A percentile compares a stretch with the other conserved stretches of the same genome.
Conservation (phyloP, 805 yeast genomes). For the Saccharomycopsis vini region DNA sequence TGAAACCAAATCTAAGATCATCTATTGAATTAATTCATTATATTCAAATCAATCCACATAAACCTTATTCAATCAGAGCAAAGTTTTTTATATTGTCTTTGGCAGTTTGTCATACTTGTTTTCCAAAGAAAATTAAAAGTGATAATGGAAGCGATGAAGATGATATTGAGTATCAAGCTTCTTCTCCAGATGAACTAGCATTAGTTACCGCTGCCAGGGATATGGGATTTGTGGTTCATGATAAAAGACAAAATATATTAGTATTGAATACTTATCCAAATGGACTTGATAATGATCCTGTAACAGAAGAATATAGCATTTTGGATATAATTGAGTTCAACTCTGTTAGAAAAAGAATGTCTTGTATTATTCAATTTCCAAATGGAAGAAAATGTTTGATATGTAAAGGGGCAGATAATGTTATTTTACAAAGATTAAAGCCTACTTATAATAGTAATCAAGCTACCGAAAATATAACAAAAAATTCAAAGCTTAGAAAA, state of each 20-base stretch:
- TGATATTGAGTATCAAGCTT: constrained; percentile 73
- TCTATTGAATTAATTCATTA: constrained; percentile 61
- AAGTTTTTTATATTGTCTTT: constrained; percentile 71
- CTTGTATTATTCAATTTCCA: constrained; percentile 72
- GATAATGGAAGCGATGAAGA: constrained; percentile 30
- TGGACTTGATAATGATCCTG: constrained; percentile 62
- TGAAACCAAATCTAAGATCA: constrained; percentile 24
- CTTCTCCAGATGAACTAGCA: constrained; percentile 96
- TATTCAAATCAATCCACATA: constrained; percentile 62
- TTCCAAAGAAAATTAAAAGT: constrained; percentile 47
- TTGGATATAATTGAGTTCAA: constrained; percentile 80
- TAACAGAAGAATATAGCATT: constrained; percentile 60
- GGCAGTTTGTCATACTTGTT: constrained; percentile 84
- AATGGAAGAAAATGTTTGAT: constrained; percentile 65
- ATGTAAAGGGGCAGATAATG: constrained; percentile 94
- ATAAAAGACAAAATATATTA: constrained; percentile 50
- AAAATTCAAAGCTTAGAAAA: constrained; percentile 52
- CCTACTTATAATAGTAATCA: constrained; percentile 47
- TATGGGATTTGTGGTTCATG: constrained; percentile 79
- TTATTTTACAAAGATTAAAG: constrained; percentile 67
- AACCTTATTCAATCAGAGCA: constrained; percentile 61
- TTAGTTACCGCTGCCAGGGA: constrained; percentile 91
- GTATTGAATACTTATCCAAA: constrained; percentile 72
- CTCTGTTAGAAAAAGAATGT: constrained; percentile 88
- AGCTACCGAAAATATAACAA: constrained; percentile 58